Evolutionary conservation across 225 moss, liverwort and hornwort genomes (phyloP).

Genomic region (Pleurozium schreberi): DNA sequence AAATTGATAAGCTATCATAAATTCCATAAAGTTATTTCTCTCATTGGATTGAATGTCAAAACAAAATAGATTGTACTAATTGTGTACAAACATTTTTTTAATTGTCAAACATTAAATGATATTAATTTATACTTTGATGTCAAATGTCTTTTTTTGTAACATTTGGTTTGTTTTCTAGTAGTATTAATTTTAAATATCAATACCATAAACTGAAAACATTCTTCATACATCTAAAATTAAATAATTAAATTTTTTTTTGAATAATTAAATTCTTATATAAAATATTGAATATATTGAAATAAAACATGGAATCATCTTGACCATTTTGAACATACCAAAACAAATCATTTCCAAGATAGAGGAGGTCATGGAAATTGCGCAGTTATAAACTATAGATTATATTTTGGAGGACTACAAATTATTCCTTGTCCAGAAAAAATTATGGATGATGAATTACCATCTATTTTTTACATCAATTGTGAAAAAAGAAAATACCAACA

Average conservation of each 20-base stretch:
- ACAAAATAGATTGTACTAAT: not conserved
- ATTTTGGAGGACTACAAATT: conserved; percentile 18
- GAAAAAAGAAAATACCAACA: not conserved
- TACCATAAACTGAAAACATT: not conserved
- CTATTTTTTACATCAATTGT: conserved; percentile 22
- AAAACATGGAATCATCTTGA: conserved; percentile 10
- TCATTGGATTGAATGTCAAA: too few species aligned
- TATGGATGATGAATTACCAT: not conserved
- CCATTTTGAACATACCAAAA: not conserved
- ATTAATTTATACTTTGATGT: not conserved
- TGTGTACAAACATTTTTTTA: too few species aligned
- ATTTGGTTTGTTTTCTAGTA: not conserved
- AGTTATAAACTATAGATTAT: conserved; percentile 16
- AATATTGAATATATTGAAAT: not conserved
- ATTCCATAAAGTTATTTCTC: too few species aligned
- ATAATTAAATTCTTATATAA: not conserved
- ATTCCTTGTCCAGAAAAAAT: not conserved
- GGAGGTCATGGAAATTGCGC: not conserved
- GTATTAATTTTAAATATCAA: not conserved
- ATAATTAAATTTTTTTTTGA: not conserved
- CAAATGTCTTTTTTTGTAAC: not conserved
- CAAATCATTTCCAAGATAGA: not conserved
- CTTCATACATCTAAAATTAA: not conserved
- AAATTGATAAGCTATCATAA: not conserved
- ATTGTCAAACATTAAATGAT: not conserved